Base-by-base conservation (phyloP, 2,329 filamentous ascomycete species). In the Diaporthe destruens region DNA sequence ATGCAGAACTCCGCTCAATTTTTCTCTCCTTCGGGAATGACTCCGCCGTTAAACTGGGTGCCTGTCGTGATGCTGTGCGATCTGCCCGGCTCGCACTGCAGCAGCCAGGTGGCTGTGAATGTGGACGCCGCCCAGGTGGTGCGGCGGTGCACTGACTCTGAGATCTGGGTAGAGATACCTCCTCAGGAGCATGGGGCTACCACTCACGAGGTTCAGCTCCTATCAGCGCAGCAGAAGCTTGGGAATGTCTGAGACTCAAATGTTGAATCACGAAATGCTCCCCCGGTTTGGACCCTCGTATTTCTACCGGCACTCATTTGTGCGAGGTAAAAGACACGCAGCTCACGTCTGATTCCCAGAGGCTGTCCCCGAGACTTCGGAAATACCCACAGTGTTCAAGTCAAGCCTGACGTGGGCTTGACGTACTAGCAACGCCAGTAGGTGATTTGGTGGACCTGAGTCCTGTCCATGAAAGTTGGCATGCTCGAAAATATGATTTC, bases 141-240 rank as follows among this genome's bases (percentile, higher is more conserved):
- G 54, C 57, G 25, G 44, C 54, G 42, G 6, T 47, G 53, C 18
- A 32, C 3, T 6, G 42, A 16, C 53, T 16, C 53, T 2, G 29
- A 16, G 23, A 32, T 39, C 2, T 57, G 39, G 44, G 12, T 56
- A 18, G 39, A 34, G 49, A 47, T 42, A 16, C n/a, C 16, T 23
- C 6, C 6, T 34, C 51, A 47, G n/a, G 23, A 20, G 12, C 25
- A 9, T 6, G 34, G 7, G 14, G 6, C 23, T 69, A 12, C 20
- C 34, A 9, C n/a, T 36, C 29, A 32, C 16, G 12, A 20, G 25
- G 29, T 65, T 65, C 61, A 53, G 61, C 61, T 65, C 4, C 61
- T 8, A 20, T 39, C 32, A 39, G 14, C 44, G 57, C 2, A 57
- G 29, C 25, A 39, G n/a, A 39, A 29, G 29, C 23, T 16, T 66